Evolutionary conservation across 306 rosid species (phyloP).

Genomic region (Inga laurina): DNA sequence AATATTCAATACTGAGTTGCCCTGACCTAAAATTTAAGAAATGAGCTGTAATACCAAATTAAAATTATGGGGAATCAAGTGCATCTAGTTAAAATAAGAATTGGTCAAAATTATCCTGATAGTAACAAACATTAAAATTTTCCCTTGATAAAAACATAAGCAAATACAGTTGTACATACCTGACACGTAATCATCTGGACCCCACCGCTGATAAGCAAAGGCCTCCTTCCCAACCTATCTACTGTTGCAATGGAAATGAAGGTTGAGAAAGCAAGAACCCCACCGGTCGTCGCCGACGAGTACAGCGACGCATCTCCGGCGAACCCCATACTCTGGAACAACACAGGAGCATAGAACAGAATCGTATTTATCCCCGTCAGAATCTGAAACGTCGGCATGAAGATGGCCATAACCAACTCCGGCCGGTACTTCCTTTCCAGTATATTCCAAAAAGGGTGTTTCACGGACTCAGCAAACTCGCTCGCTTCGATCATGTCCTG

Average conservation of each 20-base stretch:
- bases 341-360: constrained; percentile 67
- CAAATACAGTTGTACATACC: constrained; percentile 34
- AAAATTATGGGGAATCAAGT: too few species aligned
- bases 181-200: constrained; percentile 62
- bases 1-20: too few species aligned
- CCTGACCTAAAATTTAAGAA: too few species aligned
- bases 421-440: constrained; percentile 53
- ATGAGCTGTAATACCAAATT: too few species aligned
- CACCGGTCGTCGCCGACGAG: constrained; percentile 68
- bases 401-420: constrained; percentile 64
- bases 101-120: too few species aligned
- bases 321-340: constrained; percentile 73
- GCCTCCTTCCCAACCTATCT: constrained; percentile 54
- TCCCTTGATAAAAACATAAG: too few species aligned
- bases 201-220: constrained; percentile 65
- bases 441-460: constrained; percentile 58
- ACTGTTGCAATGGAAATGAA: constrained; percentile 59
- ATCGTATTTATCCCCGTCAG: constrained; percentile 69
- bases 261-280: constrained; percentile 59
- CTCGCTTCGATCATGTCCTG: constrained; percentile 69
- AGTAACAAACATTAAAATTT: too few species aligned
- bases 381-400: constrained; percentile 69
- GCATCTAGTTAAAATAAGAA: too few species aligned
- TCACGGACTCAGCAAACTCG: constrained; percentile 46
- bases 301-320: constrained; percentile 65